phyloP scores from a whole-genome alignment of 1,139 yeast species.

The Zhuliangozyma blackwelliae region DNA sequence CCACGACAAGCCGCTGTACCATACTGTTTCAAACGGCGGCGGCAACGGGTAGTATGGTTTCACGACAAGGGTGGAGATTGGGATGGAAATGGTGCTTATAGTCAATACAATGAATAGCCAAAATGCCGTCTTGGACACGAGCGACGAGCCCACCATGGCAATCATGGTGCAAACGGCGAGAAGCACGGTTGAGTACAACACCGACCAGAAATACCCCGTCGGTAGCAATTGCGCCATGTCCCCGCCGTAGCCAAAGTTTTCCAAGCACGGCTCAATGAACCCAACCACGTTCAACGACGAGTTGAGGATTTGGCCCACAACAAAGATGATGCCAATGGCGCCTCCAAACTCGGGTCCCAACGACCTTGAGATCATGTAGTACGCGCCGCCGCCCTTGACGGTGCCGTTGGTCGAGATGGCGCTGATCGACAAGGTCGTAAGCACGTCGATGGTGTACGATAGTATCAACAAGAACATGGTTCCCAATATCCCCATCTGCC shows the following conservation, averaged over 20 bases:
- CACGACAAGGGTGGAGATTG: conserved; percentile 67
- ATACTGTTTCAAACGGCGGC: conserved; percentile 42
- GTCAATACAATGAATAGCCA: conserved; percentile 66
- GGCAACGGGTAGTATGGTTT: conserved; percentile 48
- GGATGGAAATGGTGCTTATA: conserved; percentile 75
- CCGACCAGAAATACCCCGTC: conserved; percentile 54
- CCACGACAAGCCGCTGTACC: conserved; percentile 74
- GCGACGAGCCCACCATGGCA: conserved; percentile 76
- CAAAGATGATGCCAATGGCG: conserved; percentile 73
- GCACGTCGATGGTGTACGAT: conserved; percentile 61
- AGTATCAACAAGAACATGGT: conserved; percentile 51
- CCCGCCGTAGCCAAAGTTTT: conserved; percentile 65
- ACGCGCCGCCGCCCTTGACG: conserved; percentile 82
- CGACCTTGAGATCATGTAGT: conserved; percentile 75
- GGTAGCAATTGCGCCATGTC: conserved; percentile 46
- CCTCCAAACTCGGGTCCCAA: conserved; percentile 85
- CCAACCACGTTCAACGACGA: conserved; percentile 79
- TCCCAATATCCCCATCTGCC: conserved; percentile 73
- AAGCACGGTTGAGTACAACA: conserved; percentile 61
- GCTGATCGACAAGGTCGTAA: conserved; percentile 69
- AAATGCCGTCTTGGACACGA: conserved; percentile 83
- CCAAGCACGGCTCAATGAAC: conserved; percentile 66
- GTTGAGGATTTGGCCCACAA: conserved; percentile 71
- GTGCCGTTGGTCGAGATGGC: conserved; percentile 83
- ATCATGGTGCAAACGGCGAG: conserved; percentile 70